Conservation (phyloP, 2,329 filamentous ascomycete genomes). For the Penicillium hordei region DNA sequence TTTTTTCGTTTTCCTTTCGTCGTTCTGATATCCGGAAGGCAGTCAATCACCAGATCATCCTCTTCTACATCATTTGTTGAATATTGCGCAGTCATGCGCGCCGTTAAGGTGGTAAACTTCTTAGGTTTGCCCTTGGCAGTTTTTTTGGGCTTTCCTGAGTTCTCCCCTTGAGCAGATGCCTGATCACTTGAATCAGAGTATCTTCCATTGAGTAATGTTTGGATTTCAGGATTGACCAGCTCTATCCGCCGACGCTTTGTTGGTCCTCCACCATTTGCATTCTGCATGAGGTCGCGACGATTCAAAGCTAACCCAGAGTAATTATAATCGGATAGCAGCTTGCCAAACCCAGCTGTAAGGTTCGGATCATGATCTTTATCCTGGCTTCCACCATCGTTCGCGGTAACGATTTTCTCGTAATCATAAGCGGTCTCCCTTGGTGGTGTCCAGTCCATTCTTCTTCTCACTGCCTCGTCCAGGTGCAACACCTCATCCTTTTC, state of each 20-base stretch:
- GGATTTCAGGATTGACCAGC: slow-evolving; percentile 29
- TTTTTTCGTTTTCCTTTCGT: slow-evolving; percentile 26
- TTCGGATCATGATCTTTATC: background rate
- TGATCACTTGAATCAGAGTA: slow-evolving; percentile 9
- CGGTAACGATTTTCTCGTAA: slow-evolving; percentile 22
- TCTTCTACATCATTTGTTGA: slow-evolving; percentile 36
- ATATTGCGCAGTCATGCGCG: slow-evolving; percentile 72
- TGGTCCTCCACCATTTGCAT: slow-evolving; percentile 24
- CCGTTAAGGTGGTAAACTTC: slow-evolving; percentile 75
- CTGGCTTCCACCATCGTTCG: slow-evolving; percentile 9
- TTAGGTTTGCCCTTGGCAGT: slow-evolving; percentile 59
- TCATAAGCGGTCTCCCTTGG: slow-evolving; percentile 46
- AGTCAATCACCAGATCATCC: slow-evolving; percentile 12
- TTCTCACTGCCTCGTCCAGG: slow-evolving; percentile 51
- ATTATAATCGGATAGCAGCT: slow-evolving; percentile 43
- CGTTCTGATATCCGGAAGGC: slow-evolving; percentile 13
- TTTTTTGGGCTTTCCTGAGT: slow-evolving; percentile 16
- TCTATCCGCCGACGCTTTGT: slow-evolving; percentile 43
- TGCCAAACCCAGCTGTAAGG: slow-evolving; percentile 28
- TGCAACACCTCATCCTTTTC: slow-evolving; percentile 27
- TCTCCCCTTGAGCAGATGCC: slow-evolving; percentile 15
- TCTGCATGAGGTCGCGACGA: slow-evolving; percentile 10
- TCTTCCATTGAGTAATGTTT: slow-evolving; percentile 13
- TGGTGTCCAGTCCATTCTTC: slow-evolving; percentile 69
- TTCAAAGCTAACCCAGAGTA: slow-evolving; percentile 32